phyloP scores from a whole-genome alignment of 257 asterid species.

The Thymus quinquecostatus region DNA sequence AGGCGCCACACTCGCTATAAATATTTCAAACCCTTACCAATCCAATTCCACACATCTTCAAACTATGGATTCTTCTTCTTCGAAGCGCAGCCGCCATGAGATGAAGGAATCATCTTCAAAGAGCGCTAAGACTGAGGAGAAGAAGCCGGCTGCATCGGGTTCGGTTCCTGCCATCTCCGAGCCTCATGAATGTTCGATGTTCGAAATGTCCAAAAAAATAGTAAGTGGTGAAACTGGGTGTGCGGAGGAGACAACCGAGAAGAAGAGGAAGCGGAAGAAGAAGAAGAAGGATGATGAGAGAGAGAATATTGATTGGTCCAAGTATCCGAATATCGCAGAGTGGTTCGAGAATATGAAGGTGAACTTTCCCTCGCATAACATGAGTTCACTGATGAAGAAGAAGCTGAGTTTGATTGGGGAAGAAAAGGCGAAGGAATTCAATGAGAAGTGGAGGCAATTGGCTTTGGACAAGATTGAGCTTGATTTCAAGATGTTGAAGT shows the following conservation, averaged over 20 bases:
- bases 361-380: conserved; percentile 21
- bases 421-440: conserved; percentile 52
- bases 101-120: conserved; percentile 4
- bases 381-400: conserved; percentile 35
- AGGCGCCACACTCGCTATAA: no score
- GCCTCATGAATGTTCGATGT: conserved; percentile 43
- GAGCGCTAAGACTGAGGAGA: conserved; percentile 30
- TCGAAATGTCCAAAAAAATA: conserved; percentile 48
- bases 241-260: conserved; percentile 8
- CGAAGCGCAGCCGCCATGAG: background rate
- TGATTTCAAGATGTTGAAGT: conserved; percentile 34
- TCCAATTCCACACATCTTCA: no score
- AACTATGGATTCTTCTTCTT: no score
- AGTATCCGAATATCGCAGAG: conserved; percentile 43
- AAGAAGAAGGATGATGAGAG: background rate
- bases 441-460: conserved; percentile 66
- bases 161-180: conserved; percentile 45
- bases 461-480: conserved; percentile 44
- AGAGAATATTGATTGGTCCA: conserved; percentile 27
- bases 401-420: conserved; percentile 41
- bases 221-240: conserved; percentile 46
- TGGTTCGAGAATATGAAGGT: conserved; percentile 32
- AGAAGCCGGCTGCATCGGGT: conserved; percentile 9
- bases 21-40: no score
- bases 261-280: background rate